phyloP scores from a whole-genome alignment of 805 yeast species.

The Myxozyma geophila region DNA sequence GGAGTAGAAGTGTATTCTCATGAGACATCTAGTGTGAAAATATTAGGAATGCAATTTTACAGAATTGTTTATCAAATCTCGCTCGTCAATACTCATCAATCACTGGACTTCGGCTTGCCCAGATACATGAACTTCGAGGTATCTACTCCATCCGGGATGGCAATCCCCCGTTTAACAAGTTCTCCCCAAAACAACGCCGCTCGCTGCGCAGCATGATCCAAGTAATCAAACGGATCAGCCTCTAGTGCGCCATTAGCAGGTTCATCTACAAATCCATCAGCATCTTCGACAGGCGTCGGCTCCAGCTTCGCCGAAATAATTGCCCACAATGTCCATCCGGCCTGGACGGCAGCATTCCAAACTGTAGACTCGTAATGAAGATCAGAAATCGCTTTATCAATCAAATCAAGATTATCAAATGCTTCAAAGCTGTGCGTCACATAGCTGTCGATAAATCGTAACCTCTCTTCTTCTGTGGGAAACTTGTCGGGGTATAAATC shows the following conservation, averaged over 20 bases:
- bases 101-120: constrained; percentile 2
- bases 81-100: neutral
- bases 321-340: constrained; percentile 93
- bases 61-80: neutral
- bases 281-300: constrained; percentile 35
- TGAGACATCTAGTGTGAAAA: neutral
- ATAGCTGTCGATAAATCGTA: constrained; percentile 77
- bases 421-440: constrained; percentile 53
- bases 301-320: constrained; percentile 66
- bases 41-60: no score
- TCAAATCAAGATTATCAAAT: constrained; percentile 44
- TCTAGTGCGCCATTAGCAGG: constrained; percentile 45
- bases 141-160: constrained; percentile 25
- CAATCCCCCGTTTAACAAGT: constrained; percentile 61
- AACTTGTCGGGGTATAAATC: constrained; percentile 59
- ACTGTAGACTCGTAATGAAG: constrained; percentile 66
- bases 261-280: constrained; percentile 39
- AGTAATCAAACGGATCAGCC: constrained; percentile 75
- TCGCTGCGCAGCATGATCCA: constrained; percentile 76
- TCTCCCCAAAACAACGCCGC: constrained; percentile 76
- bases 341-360: constrained; percentile 82
- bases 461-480: constrained; percentile 71
- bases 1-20: no score
- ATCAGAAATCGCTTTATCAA: constrained; percentile 54
- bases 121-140: constrained; percentile 8